Evolutionary conservation across 2,329 filamentous ascomycete genomes (phyloP), one percentile per base, ranked within the genome.

Genomic region (Penicillium aurantiogriseum): DNA sequence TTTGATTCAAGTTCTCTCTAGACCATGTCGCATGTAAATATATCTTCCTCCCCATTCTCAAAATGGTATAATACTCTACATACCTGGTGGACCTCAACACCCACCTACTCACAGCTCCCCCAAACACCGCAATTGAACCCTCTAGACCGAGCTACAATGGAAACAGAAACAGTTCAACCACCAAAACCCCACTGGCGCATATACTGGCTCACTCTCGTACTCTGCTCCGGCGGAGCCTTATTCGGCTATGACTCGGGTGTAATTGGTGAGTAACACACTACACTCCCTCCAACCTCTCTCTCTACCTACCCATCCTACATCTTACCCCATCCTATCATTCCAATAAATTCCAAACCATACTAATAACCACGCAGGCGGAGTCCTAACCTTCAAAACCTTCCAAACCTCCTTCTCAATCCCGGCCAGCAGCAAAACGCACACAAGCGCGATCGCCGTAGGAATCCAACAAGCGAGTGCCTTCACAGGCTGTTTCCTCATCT

Each of bases 141-240:
- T 5, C 21, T 21, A 43, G 47, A 39, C 13, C 35, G 23, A 2
- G 36, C 35, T 2, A 65, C 48, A 21, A 50, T 51, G 40, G 39
- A 23, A 23, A 6, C 13, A 35, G 33, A 35, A 35, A 8, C 6
- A 42, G 3, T 11, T 4, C 35, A 52, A 27, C 44, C 54, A 11
- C 50, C 59, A 29, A 67, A 66, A 23, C 79, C 79, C 25, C 76
- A 70, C 52, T 62, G 80, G 35, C 72, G 81, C 55, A 79, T 80
- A 31, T 84, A 82, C 65, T 83, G 77, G 76, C 74, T 84, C 10
- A 80, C 79, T 3, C 71, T 72, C 2, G 77, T 83, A 4, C 77
- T 82, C 13, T 84, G 80, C 62, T 78, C 81, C 61, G 81, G 80
- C 7, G 81, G 81, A 0, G 80, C 74, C 10, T 60, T 77, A 6